Evolutionary conservation across 257 asterid species (phyloP).

Genomic region (Eucommia ulmoides): DNA sequence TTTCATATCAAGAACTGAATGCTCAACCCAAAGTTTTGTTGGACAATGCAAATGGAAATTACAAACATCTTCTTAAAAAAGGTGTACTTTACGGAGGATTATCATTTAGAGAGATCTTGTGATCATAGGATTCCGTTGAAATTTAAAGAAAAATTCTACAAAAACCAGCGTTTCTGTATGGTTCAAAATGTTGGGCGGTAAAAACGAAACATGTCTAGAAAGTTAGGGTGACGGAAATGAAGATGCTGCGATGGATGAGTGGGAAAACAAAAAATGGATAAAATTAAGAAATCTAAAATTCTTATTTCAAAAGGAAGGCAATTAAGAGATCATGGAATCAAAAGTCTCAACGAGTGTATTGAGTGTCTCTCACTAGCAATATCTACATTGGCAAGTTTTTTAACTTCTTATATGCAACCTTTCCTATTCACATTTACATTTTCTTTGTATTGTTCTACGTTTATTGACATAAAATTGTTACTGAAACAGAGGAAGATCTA

Average conservation of each 20-base stretch:
- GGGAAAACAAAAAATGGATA: too few relatives aligned
- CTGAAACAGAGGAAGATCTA: slow-evolving; percentile 32
- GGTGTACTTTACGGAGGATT: slow-evolving; percentile 44
- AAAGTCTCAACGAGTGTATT: slow-evolving; percentile 42
- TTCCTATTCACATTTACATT: slow-evolving; percentile 4
- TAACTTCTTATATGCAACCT: not conserved
- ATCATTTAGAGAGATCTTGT: slow-evolving; percentile 22
- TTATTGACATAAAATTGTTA: slow-evolving; percentile 14
- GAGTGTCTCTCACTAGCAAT: slow-evolving; percentile 69
- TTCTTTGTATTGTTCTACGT: slow-evolving; percentile 5
- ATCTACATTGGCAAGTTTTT: slow-evolving; percentile 39
- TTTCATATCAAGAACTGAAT: slow-evolving; percentile 50
- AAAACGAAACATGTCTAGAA: too few relatives aligned
- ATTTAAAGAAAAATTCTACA: too few relatives aligned
- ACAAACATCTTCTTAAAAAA: slow-evolving; percentile 45
- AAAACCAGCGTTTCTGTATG: too few relatives aligned
- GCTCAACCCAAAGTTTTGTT: slow-evolving; percentile 33
- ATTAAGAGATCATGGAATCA: slow-evolving; percentile 48
- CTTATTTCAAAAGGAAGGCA: slow-evolving; percentile 65
- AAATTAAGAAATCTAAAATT: slow-evolving; percentile 51
- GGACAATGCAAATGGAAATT: slow-evolving; percentile 50
- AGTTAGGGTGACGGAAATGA: too few relatives aligned
- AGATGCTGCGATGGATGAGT: too few relatives aligned
- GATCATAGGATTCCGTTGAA: too few relatives aligned
- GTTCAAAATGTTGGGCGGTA: too few relatives aligned